Base-by-base conservation (phyloP, 73 alveolate genomes). In the Urostyla sp. region DNA sequence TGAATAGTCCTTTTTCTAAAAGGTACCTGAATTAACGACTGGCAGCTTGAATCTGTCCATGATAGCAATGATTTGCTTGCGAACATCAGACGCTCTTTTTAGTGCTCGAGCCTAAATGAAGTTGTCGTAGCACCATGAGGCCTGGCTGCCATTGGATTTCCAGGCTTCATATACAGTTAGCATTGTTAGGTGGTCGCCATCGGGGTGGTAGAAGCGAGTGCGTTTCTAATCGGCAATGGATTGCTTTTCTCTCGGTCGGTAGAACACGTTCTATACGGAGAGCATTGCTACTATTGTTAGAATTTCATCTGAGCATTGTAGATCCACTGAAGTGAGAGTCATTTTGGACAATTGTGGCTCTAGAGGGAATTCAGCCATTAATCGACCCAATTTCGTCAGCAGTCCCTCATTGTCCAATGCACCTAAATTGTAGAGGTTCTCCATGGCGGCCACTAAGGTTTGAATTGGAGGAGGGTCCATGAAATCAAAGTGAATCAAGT, bases 351-450 rank as follows among this genome's bases (percentile, higher is more conserved):
- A 93, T 67, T 97, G 98, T 16, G 99, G 97, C 66, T 96, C 99
- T 21, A 98, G 90, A 6, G 99, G 99, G 75, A 98, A 98, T 92
- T 98, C 99, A 10, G 99, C 99, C 99, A 98, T 98, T 87, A 95
- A 87, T 53, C 99, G 88, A 27, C 99, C 99, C 6, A 97, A 90
- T 77, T 92, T 93, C n/a, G 99, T 95, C 48, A 94, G 87, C 76
- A 98, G 88, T n/a, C 99, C 99, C 86, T 98, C 99, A 67, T 98
- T 99, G 88, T 98, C 99, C 51, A 98, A 84, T 13, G 99, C 98
- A 8, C 99, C 99, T 38, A 98, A 89, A 53, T 98, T 92, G 87
- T 69, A 85, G 50, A 96, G 90, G 82, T 88, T 88, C 72, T 96
- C 98, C 96, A 92, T 90, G 21, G 98, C 98, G 18, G 96, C 89